Evolutionary conservation across 768 basidiomycete species (phyloP).

Genomic region (Tylopilus sp.): DNA sequence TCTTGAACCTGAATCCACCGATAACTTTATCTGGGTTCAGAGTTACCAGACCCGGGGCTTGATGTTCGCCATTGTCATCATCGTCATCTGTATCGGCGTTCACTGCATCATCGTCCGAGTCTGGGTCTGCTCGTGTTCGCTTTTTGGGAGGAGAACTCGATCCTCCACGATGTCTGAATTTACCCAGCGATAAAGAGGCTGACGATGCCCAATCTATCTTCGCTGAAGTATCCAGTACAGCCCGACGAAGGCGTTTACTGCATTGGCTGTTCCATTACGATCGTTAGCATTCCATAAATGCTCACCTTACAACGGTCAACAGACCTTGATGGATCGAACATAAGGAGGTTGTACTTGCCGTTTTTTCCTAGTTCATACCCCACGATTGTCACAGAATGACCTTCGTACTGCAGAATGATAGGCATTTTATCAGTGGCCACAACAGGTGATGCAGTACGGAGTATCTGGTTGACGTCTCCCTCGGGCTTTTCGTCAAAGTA

Average conservation of each 20-base stretch:
- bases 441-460: slow-evolving; percentile 51
- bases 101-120: slow-evolving; percentile 28
- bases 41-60: neutral
- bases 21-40: slow-evolving; percentile 36
- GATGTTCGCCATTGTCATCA: neutral
- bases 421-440: slow-evolving; percentile 66
- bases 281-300: neutral
- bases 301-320: slow-evolving; percentile 1
- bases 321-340: slow-evolving; percentile 76
- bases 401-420: slow-evolving; percentile 75
- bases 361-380: slow-evolving; percentile 71
- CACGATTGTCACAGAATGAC: slow-evolving; percentile 85
- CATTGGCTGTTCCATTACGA: slow-evolving; percentile 10
- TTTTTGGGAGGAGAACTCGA: slow-evolving; percentile 28
- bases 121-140: slow-evolving; percentile 20
- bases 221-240: slow-evolving; percentile 14
- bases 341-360: slow-evolving; percentile 59
- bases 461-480: slow-evolving; percentile 47
- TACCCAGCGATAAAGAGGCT: slow-evolving; percentile 4
- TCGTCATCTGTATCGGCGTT: slow-evolving; percentile 19
- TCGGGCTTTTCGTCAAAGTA: slow-evolving; percentile 55
- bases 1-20: slow-evolving; percentile 48
- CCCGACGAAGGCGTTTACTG: slow-evolving; percentile 15
- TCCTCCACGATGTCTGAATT: slow-evolving; percentile 22
- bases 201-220: slow-evolving; percentile 11